These are phyloP conservation scores for Tricholoma hemisulphureum DNA, from an alignment of 768 basidiomycete genomes.

Conservation along the genomic window DNA sequence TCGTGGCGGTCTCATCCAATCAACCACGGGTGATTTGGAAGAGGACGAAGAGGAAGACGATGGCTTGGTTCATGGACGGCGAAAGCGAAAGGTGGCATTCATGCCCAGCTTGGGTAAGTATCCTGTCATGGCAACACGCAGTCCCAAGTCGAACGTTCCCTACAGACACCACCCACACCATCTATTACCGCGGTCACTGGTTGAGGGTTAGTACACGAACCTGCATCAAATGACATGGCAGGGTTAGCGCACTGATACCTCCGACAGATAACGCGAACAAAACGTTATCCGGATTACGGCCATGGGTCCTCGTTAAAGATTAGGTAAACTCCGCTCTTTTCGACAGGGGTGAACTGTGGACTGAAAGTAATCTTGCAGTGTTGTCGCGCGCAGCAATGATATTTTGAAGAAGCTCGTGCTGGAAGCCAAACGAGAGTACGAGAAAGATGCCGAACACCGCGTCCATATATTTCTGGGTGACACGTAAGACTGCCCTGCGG, in stretches of 20 bases:
- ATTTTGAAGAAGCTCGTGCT: conserved; percentile 84
- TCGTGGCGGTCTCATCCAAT: conserved; percentile 61
- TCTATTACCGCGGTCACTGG: conserved; percentile 90
- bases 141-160: not conserved
- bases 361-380: conserved; percentile 42
- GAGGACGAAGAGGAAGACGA: conserved; percentile 71
- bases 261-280: conserved; percentile 72
- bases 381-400: conserved; percentile 85
- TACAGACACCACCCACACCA: conserved; percentile 82
- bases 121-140: conserved; percentile 3
- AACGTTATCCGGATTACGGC: conserved; percentile 75
- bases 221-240: not conserved
- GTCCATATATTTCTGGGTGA: conserved; percentile 89
- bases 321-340: conserved; percentile 46
- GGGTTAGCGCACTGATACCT: conserved; percentile 12
- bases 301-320: conserved; percentile 75
- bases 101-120: conserved; percentile 77
- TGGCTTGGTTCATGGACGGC: conserved; percentile 60
- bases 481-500: conserved; percentile 48
- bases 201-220: conserved; percentile 54
- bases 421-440: conserved; percentile 85
- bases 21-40: conserved; percentile 73
- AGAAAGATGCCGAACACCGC: conserved; percentile 88
- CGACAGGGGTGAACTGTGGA: conserved; percentile 4
- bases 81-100: conserved; percentile 79